Percentiles rank a stretch among this genome's conserved stretches.
Conservation (phyloP, 495 filamentous ascomycete genomes). For the Annulohypoxylon maeteangense region DNA sequence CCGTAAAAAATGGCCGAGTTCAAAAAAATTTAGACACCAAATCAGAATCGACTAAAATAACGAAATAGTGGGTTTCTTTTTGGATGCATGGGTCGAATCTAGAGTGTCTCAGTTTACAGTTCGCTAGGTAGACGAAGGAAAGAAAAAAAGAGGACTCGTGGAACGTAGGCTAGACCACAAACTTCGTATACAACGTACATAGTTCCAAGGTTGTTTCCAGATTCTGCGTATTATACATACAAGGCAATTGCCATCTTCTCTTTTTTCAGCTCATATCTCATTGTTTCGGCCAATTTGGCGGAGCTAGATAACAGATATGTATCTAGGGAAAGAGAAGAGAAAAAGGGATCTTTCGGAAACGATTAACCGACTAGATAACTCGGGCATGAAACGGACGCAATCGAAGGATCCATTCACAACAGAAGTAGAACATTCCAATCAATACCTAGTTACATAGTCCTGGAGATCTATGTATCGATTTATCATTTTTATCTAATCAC, state of each 20-base stretch:
- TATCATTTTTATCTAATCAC: not conserved
- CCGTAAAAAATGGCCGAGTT: slow-evolving; percentile 31
- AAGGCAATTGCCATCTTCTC: not conserved
- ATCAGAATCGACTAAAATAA: slow-evolving; percentile 30
- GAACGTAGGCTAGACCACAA: slow-evolving; percentile 37
- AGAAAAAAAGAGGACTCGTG: slow-evolving; percentile 17
- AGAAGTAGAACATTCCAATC: slow-evolving; percentile 15
- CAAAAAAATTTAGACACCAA: slow-evolving; percentile 30
- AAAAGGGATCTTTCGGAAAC: slow-evolving; percentile 30
- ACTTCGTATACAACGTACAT: slow-evolving; percentile 16
- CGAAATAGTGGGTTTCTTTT: slow-evolving; percentile 27
- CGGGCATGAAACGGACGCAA: slow-evolving; percentile 33
- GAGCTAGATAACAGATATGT: slow-evolving; percentile 13
- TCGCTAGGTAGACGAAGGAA: slow-evolving; percentile 8
- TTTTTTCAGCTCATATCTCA: slow-evolving; percentile 5
- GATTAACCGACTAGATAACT: slow-evolving; percentile 16
- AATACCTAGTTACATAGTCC: too few relatives aligned
- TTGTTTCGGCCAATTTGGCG: slow-evolving; percentile 16
- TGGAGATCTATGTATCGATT: too few relatives aligned
- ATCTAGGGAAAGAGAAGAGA: not conserved
- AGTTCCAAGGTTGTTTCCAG: slow-evolving; percentile 6
- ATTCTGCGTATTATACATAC: not conserved
- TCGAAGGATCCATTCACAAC: slow-evolving; percentile 21
- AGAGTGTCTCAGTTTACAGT: slow-evolving; percentile 40
- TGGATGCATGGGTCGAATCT: slow-evolving; percentile 33